These are phyloP conservation scores for Aquilaria malaccensis DNA, from an alignment of 345 rosid genomes.

Conservation along the genomic window DNA sequence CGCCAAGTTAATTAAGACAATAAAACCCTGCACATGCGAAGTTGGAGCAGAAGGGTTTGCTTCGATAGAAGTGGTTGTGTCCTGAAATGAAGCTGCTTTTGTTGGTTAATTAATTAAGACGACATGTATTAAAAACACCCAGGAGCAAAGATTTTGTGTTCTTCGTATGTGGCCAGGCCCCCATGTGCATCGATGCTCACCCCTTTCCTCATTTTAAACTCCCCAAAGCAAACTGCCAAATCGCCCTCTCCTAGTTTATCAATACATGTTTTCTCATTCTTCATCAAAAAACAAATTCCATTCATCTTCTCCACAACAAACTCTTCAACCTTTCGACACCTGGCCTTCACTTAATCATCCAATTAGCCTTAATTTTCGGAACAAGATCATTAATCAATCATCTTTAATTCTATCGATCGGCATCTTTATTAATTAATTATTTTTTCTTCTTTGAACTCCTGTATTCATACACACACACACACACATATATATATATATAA, in stretches of 20 bases:
- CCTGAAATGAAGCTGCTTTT: conserved; percentile 22
- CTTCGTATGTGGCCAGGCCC: conserved; percentile 10
- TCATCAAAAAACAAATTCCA: not conserved
- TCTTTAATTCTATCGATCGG: not conserved
- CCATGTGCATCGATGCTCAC: conserved; percentile 55
- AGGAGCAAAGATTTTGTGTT: conserved; percentile 21
- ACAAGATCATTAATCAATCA: conserved; percentile 7
- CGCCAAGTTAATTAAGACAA: too few relatives aligned
- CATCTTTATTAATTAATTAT: not conserved
- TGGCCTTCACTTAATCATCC: too few relatives aligned
- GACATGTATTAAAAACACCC: not conserved
- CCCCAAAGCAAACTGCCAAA: conserved; percentile 27
- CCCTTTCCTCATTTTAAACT: conserved; percentile 7
- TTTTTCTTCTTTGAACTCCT: not conserved
- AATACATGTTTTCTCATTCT: conserved; percentile 10
- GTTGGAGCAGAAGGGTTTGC: conserved; percentile 3
- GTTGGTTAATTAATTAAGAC: not conserved
- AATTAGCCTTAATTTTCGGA: not conserved
- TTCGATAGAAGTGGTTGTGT: not conserved
- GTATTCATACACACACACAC: too few relatives aligned
- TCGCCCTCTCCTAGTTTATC: not conserved
- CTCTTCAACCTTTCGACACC: not conserved
- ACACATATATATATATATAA: too few relatives aligned
- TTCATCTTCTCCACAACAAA: conserved; percentile 9
- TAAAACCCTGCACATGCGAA: conserved; percentile 29